Conservation (phyloP, 2,329 filamentous ascomycete genomes). For the Colletotrichum tropicale region DNA sequence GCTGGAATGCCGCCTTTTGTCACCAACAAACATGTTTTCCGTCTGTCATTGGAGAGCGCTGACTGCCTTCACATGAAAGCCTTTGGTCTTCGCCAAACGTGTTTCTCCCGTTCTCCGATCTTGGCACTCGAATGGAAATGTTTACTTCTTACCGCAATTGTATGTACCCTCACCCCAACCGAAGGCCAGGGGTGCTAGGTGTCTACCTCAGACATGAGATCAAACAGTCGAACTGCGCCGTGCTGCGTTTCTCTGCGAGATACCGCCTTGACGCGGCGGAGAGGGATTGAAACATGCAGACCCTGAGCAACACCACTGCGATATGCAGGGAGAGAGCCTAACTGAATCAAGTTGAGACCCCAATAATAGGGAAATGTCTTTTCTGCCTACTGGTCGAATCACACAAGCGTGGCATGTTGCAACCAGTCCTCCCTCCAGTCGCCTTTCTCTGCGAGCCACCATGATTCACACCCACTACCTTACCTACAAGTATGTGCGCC, state of each 20-base stretch:
- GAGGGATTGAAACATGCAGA: constrained; percentile 4
- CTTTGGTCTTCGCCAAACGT: neutral
- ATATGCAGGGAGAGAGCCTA: constrained; percentile 2
- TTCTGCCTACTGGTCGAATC: neutral
- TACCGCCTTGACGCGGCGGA: neutral
- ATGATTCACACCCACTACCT: neutral
- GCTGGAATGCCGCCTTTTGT: neutral
- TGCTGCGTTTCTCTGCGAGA: neutral
- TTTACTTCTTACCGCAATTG: neutral
- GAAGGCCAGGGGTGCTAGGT: neutral
- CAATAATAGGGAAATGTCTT: neutral
- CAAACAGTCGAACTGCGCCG: neutral
- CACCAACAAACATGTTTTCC: neutral
- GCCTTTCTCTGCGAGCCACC: neutral
- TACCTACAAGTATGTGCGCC: neutral
- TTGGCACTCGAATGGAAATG: neutral
- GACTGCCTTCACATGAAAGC: neutral
- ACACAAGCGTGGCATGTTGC: neutral
- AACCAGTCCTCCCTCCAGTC: neutral
- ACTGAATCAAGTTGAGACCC: constrained; percentile 1
- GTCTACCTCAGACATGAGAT: neutral
- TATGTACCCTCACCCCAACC: neutral
- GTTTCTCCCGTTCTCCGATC: neutral
- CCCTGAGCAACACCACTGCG: neutral
- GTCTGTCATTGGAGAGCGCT: neutral